Base-by-base conservation (phyloP, 139 green algal genomes). In the Micromonas pusilla region DNA sequence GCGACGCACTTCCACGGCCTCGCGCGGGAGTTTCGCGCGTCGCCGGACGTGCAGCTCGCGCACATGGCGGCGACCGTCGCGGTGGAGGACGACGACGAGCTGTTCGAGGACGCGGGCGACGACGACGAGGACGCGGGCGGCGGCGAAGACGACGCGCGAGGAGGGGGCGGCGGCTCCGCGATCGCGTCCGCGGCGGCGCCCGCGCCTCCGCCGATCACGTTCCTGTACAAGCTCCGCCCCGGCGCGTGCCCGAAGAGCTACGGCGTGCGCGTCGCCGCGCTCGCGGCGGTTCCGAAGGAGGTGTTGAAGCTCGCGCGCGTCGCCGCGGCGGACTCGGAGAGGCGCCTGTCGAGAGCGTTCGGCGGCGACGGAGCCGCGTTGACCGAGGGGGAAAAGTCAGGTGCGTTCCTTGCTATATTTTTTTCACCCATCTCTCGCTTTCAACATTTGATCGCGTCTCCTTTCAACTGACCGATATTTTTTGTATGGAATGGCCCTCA, bases 201-300 rank as follows among this genome's bases (percentile, higher is more conserved):
- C 9, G 45, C 9, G 9, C 9, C 9, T 16, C 9, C 45, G 45
- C 64, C 95, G 74, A 91, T 98, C 26, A 96, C 89, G 0, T 99
- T 99, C 77, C 76, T 98, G 64, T 98, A 98, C 85, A 89, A 91
- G 77, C 81, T 87, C 20, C 68, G 66, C 16, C 45, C 82, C 4
- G 91, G 91, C 23, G 85, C 89, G 1, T 98, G 94, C 82, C 95
- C 95, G 33, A 94, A 92, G 77, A 93, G 85, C 72, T 98, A 98
- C 80, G 95, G 95, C 45, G 16, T 80, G 63, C 9, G 19, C 6
- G 63, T 70, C 28, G 63, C 63, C 6, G 9, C 63, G 9, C 63
- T 70, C 28, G 63, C 63, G 9, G 63, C 9, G 63, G 9, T 70
- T 13, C 63, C 63, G 6, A 6, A 9, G 9, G 13, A 70, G 30